A percentile compares a stretch with the other conserved stretches of the same genome.
Conservation (phyloP, 352 stramenopile genomes). For the Plasmopara halstedii region DNA sequence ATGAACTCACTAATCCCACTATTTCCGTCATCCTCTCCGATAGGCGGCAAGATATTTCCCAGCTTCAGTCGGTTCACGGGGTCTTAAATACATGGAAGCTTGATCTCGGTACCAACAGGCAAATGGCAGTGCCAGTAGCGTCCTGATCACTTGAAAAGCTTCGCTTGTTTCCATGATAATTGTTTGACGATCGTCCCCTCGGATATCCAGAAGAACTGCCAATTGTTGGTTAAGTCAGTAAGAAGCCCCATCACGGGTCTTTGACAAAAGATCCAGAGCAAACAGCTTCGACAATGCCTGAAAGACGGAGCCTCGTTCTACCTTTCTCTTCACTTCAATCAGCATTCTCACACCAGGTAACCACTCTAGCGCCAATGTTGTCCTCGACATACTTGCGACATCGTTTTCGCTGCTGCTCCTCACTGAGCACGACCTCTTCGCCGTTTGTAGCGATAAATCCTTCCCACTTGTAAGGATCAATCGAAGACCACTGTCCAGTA, state of each 20-base stretch:
- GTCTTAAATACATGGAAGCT: conserved; percentile 19
- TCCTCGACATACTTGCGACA: conserved; percentile 27
- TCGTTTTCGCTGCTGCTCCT: conserved; percentile 22
- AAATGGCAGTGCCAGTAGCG: conserved; percentile 14
- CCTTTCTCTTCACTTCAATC: conserved; percentile 33
- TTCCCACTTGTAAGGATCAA: neutral
- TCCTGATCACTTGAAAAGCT: conserved; percentile 27
- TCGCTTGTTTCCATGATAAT: conserved; percentile 8
- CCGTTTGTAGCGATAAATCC: neutral
- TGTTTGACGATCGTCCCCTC: neutral
- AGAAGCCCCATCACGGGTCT: conserved; percentile 39
- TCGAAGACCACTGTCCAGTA: neutral
- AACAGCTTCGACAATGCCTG: conserved; percentile 35
- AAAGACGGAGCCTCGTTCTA: conserved; percentile 18
- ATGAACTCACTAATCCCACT: conserved; percentile 21
- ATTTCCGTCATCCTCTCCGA: conserved; percentile 8
- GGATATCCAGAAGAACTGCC: conserved; percentile 35
- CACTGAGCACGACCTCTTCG: conserved; percentile 1
- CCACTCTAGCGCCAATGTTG: conserved; percentile 22
- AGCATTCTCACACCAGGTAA: conserved; percentile 36
- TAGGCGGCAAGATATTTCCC: conserved; percentile 9
- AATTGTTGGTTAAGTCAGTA: conserved; percentile 32
- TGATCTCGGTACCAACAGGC: conserved; percentile 13
- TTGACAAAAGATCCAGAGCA: conserved; percentile 28
- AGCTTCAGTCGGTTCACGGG: conserved; percentile 37